A percentile compares a stretch with the other conserved stretches of the same genome.
Evolutionary conservation across 345 rosid genomes (phyloP).

Genomic region (Camelina laxa): DNA sequence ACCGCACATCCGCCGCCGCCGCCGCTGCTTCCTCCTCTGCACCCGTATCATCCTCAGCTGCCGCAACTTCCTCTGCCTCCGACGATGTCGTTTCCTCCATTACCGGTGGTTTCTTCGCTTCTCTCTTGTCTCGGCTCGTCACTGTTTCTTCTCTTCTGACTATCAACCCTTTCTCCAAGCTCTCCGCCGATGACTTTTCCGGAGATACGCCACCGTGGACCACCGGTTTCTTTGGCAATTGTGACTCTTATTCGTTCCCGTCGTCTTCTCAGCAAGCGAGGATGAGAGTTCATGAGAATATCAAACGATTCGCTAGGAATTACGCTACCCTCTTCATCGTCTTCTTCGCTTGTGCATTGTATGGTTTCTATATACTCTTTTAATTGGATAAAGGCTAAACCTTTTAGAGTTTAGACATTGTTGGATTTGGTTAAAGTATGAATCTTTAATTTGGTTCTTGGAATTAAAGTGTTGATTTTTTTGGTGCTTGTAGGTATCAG

Average conservation of each 20-base stretch:
- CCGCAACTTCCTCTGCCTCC: conserved; percentile 35
- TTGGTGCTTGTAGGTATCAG: conserved; percentile 64
- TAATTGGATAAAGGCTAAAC: not conserved
- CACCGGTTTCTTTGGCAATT: conserved; percentile 66
- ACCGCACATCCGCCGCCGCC: conserved; percentile 56
- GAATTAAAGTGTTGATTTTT: conserved; percentile 1
- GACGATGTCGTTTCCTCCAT: conserved; percentile 46
- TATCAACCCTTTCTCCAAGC: conserved; percentile 86
- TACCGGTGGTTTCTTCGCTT: conserved; percentile 51
- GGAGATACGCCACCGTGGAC: conserved; percentile 86
- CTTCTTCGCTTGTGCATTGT: conserved; percentile 91
- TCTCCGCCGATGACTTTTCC: conserved; percentile 78
- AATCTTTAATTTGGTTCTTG: not conserved
- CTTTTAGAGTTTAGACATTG: conserved; percentile 12
- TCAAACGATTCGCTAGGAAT: conserved; percentile 86
- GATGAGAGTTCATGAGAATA: conserved; percentile 86
- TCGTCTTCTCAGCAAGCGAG: conserved; percentile 70
- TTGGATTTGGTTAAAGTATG: not conserved
- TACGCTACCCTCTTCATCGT: conserved; percentile 75
- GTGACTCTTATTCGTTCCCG: conserved; percentile 77
- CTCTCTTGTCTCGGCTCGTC: conserved; percentile 51
- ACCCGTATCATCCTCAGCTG: conserved; percentile 35
- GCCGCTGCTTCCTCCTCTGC: conserved; percentile 51
- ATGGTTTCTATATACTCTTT: conserved; percentile 32
- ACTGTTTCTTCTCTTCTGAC: conserved; percentile 66